Evolutionary conservation across 2,329 filamentous ascomycete species (phyloP), one percentile per base, ranked within the genome.

Genomic region (Leptographium flavum): DNA sequence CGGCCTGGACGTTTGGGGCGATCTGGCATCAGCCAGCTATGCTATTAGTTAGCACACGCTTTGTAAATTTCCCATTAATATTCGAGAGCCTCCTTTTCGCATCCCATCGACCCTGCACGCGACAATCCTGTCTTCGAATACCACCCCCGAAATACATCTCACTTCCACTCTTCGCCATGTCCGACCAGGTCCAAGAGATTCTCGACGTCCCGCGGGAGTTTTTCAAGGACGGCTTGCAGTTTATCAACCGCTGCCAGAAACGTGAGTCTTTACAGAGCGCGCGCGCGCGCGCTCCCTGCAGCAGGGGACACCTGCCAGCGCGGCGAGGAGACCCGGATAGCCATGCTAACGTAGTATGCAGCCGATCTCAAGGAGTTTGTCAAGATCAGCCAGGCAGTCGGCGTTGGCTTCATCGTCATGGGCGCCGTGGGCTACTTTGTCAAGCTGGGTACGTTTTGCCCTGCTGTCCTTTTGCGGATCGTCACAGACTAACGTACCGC

Each of bases 341-440:
- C n/a, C n/a, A n/a, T n/a, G 17, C 27, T 39, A 30, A 37, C 22
- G 22, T 3, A 13, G n/a, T 15, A 5, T 27, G 4, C 55, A 70
- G 68, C 69, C 46, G 69, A 73, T 57, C 58, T 61, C 55, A 65
- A 67, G 55, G 71, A 76, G 57, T 75, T 75, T 60, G 61, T 72
- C 54, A 72, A 73, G 63, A 63, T 63, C 57, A 61, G 57, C 48
- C 59, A 63, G 55, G 79, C 79, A 49, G 79, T 83, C 50, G 79
- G 78, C 47, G 71, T 81, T 51, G 79, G 79, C 48, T 83, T 83
- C 64, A 61, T 83, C 51, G 72, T 82, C 62, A 82, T 81, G 78
- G 78, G 78, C 50, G 74, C 76, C 40, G 79, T 82, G 47, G 79
- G 79, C 51, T 83, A 81, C 63, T 62, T 83, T 50, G 76, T 83